A percentile compares a stretch with the other conserved stretches of the same genome.
Evolutionary conservation across 2,329 filamentous ascomycete genomes (phyloP).

Genomic region (Arthrobotrys musiformis): DNA sequence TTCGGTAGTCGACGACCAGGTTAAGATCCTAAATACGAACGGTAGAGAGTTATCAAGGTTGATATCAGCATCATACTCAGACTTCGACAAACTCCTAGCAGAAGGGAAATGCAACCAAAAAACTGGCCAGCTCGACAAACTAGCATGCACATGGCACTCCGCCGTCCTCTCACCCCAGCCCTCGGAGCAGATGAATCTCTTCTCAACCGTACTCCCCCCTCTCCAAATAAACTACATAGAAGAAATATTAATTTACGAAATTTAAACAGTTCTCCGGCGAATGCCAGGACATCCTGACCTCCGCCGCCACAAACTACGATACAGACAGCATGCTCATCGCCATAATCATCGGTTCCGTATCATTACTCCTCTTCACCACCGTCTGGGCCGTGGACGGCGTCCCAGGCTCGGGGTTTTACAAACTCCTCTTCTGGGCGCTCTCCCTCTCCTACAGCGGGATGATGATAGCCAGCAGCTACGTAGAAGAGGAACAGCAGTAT

Average conservation of each 20-base stretch:
- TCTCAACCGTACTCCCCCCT: constrained; percentile 18
- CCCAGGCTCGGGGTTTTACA: constrained; percentile 25
- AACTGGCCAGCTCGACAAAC: constrained; percentile 66
- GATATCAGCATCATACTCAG: constrained; percentile 76
- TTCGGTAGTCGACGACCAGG: constrained; percentile 39
- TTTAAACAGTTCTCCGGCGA: constrained; percentile 71
- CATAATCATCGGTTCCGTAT: constrained; percentile 62
- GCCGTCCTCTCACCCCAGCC: constrained; percentile 5
- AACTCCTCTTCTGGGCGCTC: constrained; percentile 48
- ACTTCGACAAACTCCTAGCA: constrained; percentile 64
- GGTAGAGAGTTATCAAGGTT: constrained; percentile 82
- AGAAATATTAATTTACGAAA: neutral
- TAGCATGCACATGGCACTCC: constrained; percentile 76
- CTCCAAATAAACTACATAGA: neutral
- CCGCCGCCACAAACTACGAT: constrained; percentile 92
- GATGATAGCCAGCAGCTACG: constrained; percentile 98
- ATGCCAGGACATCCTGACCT: constrained; percentile 84
- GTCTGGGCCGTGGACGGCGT: constrained; percentile 35
- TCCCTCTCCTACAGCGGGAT: constrained; percentile 77
- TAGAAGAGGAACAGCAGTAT: constrained; percentile 98
- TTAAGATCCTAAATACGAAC: constrained; percentile 75
- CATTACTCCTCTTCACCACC: constrained; percentile 58
- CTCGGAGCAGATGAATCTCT: constrained; percentile 39
- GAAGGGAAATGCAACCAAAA: constrained; percentile 50
- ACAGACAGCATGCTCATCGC: constrained; percentile 71